These are phyloP conservation scores for Hygrophoropsis aurantiaca DNA, from an alignment of 768 basidiomycete genomes.

Conservation along the genomic window DNA sequence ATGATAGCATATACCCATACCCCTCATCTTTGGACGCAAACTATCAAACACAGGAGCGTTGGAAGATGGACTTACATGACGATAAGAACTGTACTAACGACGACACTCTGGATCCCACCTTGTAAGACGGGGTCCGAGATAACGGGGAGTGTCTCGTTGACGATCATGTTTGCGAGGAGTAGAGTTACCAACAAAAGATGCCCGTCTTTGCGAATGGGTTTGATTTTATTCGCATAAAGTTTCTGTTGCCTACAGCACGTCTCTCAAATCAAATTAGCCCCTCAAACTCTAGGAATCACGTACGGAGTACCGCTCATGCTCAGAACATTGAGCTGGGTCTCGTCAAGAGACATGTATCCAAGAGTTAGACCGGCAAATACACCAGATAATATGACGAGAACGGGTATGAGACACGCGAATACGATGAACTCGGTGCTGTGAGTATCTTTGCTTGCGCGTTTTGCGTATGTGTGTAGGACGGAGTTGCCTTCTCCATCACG, in stretches of 20 bases:
- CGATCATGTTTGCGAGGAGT: conserved; percentile 87
- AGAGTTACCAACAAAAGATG: conserved; percentile 82
- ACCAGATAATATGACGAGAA: conserved; percentile 81
- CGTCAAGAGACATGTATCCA: conserved; percentile 91
- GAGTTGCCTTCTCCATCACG: conserved; percentile 15
- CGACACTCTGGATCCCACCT: conserved; percentile 74
- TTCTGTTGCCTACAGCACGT: conserved; percentile 63
- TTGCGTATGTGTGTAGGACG: conserved; percentile 26
- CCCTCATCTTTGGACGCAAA: too few species aligned
- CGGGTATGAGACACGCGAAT: conserved; percentile 67
- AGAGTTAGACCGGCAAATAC: conserved; percentile 90
- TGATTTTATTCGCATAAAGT: conserved; percentile 79
- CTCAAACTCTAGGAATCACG: conserved; percentile 25
- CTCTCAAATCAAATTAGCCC: neutral
- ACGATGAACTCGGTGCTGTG: conserved; percentile 34
- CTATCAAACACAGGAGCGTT: too few species aligned
- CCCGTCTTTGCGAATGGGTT: conserved; percentile 82
- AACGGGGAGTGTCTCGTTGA: conserved; percentile 84
- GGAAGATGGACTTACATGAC: conserved; percentile 67
- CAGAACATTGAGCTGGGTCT: conserved; percentile 87
- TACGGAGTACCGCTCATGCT: conserved; percentile 83
- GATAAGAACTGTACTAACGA: conserved; percentile 81
- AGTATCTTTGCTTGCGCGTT: conserved; percentile 22
- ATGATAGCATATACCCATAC: too few species aligned
- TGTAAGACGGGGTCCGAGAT: conserved; percentile 80